Percentiles rank a stretch among this genome's conserved stretches.
phyloP scores from a whole-genome alignment of 2,329 filamentous ascomycete genomes.

The Chrysoporthe deuterocubensis region DNA sequence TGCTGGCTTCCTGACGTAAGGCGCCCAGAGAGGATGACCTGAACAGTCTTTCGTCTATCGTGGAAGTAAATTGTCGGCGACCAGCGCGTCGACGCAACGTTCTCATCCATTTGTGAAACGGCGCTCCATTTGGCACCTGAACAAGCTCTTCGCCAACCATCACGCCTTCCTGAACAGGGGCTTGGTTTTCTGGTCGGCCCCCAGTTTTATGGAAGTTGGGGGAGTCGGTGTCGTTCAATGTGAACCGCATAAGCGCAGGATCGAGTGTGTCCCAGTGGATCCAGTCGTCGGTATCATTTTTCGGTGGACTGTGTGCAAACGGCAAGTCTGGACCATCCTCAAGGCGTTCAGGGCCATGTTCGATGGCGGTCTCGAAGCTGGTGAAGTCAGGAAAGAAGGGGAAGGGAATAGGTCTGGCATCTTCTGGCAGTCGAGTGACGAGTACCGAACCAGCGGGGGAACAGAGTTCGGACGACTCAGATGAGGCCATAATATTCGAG shows the following conservation, averaged over 20 bases:
- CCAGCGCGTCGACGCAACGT: conserved; percentile 64
- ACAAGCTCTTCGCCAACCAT: neutral
- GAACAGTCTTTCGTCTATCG: conserved; percentile 38
- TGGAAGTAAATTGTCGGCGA: conserved; percentile 44
- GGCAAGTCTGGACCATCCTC: neutral
- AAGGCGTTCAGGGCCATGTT: neutral
- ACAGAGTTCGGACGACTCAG: conserved; percentile 15
- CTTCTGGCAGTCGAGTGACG: conserved; percentile 9
- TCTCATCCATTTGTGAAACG: conserved; percentile 76
- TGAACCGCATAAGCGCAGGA: conserved; percentile 25
- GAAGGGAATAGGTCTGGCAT: neutral
- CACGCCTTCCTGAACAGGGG: neutral
- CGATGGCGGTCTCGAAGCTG: conserved; percentile 1
- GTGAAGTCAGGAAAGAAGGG: conserved; percentile 1
- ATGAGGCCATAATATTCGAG: conserved; percentile 27
- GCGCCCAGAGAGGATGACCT: conserved; percentile 37
- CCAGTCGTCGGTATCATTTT: conserved; percentile 23
- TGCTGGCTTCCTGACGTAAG: conserved; percentile 26
- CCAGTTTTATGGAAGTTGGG: conserved; percentile 1
- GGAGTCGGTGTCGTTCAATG: conserved; percentile 22
- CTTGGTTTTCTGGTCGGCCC: neutral
- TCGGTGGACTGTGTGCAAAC: neutral
- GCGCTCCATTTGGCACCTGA: conserved; percentile 35
- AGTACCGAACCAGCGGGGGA: conserved; percentile 25
- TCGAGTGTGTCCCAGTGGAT: conserved; percentile 26